Percentiles rank a stretch among this genome's conserved stretches.
phyloP scores from a whole-genome alignment of 164 flowering plant genomes.

The Taxillus chinensis region DNA sequence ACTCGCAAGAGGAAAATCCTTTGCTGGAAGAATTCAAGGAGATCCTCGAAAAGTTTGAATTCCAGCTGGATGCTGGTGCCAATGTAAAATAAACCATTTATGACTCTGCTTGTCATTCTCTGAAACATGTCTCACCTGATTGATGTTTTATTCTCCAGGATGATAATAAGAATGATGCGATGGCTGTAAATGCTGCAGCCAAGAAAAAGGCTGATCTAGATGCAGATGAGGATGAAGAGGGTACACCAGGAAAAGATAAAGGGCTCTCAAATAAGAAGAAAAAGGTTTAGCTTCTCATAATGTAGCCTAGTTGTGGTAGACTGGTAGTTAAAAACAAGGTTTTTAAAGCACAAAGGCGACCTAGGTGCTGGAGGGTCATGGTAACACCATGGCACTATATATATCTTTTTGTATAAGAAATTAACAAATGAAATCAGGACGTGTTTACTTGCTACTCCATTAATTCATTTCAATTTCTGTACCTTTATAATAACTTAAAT shows the following conservation, averaged over 20 bases:
- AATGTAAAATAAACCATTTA: constrained; percentile 28
- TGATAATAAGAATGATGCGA: constrained; percentile 60
- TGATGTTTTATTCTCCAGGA: constrained; percentile 28
- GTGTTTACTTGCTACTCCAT: too few species aligned
- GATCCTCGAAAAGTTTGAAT: constrained; percentile 71
- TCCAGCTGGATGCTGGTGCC: constrained; percentile 29
- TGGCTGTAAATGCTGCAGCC: constrained; percentile 32
- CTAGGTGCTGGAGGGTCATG: too few species aligned
- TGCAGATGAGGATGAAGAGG: constrained; percentile 85
- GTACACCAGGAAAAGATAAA: constrained; percentile 64
- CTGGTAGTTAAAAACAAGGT: too few species aligned
- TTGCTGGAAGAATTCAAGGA: constrained; percentile 67
- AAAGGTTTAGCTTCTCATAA: constrained; percentile 39
- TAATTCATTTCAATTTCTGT: too few species aligned
- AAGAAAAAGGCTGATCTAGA: constrained; percentile 67
- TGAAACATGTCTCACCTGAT: background rate
- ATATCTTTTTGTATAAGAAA: too few species aligned
- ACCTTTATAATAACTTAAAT: too few species aligned
- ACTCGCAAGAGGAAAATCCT: constrained; percentile 59
- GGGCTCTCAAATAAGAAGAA: constrained; percentile 88
- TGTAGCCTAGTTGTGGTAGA: too few species aligned
- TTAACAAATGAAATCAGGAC: too few species aligned
- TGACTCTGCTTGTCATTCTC: background rate
- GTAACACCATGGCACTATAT: too few species aligned
- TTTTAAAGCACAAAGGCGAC: too few species aligned